phyloP scores from a whole-genome alignment of 1,284 basidiomycete species.

The Mrakiaceae sp. region DNA sequence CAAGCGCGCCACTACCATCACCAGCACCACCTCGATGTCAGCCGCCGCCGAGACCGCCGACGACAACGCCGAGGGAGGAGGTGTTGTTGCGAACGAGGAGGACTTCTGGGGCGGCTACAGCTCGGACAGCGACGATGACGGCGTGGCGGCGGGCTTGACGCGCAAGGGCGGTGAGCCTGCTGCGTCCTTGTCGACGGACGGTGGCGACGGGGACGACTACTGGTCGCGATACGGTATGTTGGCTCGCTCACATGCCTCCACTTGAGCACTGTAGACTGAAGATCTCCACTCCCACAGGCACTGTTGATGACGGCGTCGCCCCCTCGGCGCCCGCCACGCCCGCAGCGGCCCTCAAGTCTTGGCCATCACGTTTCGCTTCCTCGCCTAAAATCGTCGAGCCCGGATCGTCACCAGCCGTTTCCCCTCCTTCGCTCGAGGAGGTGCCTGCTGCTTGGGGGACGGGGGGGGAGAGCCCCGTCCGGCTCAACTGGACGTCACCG shows the following conservation, averaged over 20 bases:
- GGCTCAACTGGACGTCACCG: too few relatives aligned
- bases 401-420: not conserved
- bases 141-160: not conserved
- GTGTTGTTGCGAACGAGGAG: not conserved
- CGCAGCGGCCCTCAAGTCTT: too few relatives aligned
- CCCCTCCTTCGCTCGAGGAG: not conserved
- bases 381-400: not conserved
- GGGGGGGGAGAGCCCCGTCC: not conserved
- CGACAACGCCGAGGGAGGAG: not conserved
- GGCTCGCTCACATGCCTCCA: too few relatives aligned
- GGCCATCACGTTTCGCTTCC: too few relatives aligned
- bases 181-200: not conserved
- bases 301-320: not conserved
- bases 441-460: not conserved
- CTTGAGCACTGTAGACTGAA: too few relatives aligned
- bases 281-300: too few relatives aligned
- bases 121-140: not conserved
- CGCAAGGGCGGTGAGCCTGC: too few relatives aligned
- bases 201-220: not conserved
- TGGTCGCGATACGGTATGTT: not conserved
- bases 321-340: not conserved
- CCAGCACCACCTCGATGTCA: not conserved
- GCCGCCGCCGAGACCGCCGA: not conserved
- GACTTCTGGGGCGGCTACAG: conserved; percentile 1
- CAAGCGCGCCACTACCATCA: not conserved